These are phyloP conservation scores for Oryza rufipogon DNA, from an alignment of 176 grass and related monocot genomes.

Conservation along the genomic window DNA sequence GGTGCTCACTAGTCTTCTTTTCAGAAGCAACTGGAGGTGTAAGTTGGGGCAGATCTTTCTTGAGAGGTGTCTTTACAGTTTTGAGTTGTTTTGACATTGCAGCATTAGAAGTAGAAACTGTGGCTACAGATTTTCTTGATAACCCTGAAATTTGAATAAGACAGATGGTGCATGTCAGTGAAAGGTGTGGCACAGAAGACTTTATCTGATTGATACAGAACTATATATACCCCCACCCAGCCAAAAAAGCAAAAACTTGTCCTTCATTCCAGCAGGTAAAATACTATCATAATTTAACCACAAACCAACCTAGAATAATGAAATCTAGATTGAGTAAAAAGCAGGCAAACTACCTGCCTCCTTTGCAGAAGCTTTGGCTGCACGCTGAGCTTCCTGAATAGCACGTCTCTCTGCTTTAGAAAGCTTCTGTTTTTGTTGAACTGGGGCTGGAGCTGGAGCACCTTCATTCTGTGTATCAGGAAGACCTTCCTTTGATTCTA, in stretches of 20 bases:
- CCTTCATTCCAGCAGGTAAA: conserved; percentile 18
- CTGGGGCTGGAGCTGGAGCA: conserved; percentile 16
- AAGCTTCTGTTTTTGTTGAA: conserved; percentile 66
- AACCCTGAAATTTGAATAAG: conserved; percentile 36
- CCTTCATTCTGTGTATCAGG: conserved; percentile 33
- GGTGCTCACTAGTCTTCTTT: conserved; percentile 47
- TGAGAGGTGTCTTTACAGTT: conserved; percentile 43
- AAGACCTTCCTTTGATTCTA: conserved; percentile 64
- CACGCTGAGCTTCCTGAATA: conserved; percentile 60
- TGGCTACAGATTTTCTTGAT: conserved; percentile 13
- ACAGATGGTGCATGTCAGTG: background rate
- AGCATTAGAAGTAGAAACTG: conserved; percentile 31
- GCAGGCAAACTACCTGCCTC: conserved; percentile 50
- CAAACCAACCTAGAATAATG: background rate
- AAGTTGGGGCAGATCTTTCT: conserved; percentile 57
- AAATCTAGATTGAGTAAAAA: conserved; percentile 29
- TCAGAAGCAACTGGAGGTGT: conserved; percentile 47
- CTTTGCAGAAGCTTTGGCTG: conserved; percentile 56
- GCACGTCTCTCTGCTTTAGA: conserved; percentile 60
- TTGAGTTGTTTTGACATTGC: conserved; percentile 54
- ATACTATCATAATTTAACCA: background rate
- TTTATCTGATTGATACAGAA: background rate
- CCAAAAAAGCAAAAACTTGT: background rate
- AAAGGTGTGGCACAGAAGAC: background rate
- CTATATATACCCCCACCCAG: too few relatives aligned